Evolutionary conservation across 1,284 basidiomycete species (phyloP).

Genomic region (Marasmius tenuissimus): DNA sequence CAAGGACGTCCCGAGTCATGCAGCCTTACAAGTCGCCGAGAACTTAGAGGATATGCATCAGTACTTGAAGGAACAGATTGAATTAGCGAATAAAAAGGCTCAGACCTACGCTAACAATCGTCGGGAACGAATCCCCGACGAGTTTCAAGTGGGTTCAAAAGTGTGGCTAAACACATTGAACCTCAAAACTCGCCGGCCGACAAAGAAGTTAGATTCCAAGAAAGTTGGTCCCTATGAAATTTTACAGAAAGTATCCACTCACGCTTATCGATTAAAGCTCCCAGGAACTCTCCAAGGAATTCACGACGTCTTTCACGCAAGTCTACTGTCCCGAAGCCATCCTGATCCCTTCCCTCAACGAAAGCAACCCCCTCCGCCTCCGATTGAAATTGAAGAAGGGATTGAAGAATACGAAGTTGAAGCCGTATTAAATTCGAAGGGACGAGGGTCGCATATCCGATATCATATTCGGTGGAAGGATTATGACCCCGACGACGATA

Average conservation of each 20-base stretch:
- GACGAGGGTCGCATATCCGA: neutral
- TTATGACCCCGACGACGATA: neutral
- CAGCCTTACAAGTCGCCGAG: neutral
- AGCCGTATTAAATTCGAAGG: neutral
- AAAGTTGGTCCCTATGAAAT: slow-evolving; percentile 19
- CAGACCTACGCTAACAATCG: neutral
- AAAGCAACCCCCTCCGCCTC: neutral
- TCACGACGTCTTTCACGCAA: slow-evolving; percentile 16
- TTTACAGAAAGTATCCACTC: slow-evolving; percentile 14
- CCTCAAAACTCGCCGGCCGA: slow-evolving; percentile 2
- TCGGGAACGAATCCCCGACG: neutral
- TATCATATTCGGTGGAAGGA: neutral
- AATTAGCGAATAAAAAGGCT: neutral
- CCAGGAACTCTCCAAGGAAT: slow-evolving; percentile 11
- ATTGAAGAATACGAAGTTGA: neutral
- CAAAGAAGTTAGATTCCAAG: slow-evolving; percentile 14
- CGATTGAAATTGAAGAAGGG: neutral
- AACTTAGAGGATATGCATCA: neutral
- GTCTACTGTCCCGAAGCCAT: slow-evolving; percentile 9
- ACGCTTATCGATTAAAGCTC: slow-evolving; percentile 13
- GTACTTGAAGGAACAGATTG: neutral
- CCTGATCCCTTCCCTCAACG: slow-evolving; percentile 8
- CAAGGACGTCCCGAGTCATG: neutral
- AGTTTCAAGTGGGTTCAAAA: neutral
- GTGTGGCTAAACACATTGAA: slow-evolving; percentile 6